Percentiles rank a stretch among this genome's conserved stretches.
Conservation (phyloP, 225 moss, liverwort and hornwort genomes). For the Physcomitrellopsis africana region DNA sequence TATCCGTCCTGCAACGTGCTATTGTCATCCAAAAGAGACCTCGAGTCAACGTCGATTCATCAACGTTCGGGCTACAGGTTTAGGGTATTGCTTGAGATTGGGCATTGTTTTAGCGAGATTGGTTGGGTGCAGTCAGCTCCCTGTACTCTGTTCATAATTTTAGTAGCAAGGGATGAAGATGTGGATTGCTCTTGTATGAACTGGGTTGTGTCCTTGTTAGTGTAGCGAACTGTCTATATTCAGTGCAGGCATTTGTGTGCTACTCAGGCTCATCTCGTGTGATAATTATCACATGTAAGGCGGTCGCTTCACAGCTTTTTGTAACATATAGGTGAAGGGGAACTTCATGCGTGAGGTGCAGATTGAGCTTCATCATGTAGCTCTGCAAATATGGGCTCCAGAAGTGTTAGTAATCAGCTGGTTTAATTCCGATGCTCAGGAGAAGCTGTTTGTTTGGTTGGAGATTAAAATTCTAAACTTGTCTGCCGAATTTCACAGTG, state of each 20-base stretch:
- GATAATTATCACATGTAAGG: constrained; percentile 35
- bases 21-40: constrained; percentile 14
- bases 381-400: constrained; percentile 14
- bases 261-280: constrained; percentile 27
- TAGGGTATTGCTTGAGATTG: constrained; percentile 18
- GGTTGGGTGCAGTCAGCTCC: constrained; percentile 16
- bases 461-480: not conserved
- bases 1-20: constrained; percentile 14
- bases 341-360: constrained; percentile 26
- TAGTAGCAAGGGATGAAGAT: constrained; percentile 17
- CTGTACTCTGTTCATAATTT: constrained; percentile 14
- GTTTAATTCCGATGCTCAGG: too few species aligned
- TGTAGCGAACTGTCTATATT: constrained; percentile 32
- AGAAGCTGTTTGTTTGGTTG: too few species aligned
- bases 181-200: constrained; percentile 6
- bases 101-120: constrained; percentile 13
- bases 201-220: constrained; percentile 28
- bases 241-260: constrained; percentile 42
- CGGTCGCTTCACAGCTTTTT: constrained; percentile 36
- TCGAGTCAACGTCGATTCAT: not conserved
- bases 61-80: not conserved
- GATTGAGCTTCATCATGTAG: constrained; percentile 21
- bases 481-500: not conserved
- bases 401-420: not conserved
- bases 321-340: constrained; percentile 32